Percentiles rank a stretch among this genome's conserved stretches.
phyloP scores from a whole-genome alignment of 176 grass and related monocot genomes.

The Triticum dicoccoides region DNA sequence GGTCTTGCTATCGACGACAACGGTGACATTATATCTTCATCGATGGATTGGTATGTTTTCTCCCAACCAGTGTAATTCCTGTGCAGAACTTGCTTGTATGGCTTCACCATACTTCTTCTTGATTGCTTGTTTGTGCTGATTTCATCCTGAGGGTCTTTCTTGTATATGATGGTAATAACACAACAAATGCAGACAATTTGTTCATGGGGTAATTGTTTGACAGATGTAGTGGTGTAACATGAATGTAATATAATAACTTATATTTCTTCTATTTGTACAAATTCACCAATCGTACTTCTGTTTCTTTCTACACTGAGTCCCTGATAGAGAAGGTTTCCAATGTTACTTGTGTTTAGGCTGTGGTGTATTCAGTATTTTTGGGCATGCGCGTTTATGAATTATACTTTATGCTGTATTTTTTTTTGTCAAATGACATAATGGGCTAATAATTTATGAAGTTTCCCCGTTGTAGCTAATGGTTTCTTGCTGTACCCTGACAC shows the following conservation, averaged over 20 bases:
- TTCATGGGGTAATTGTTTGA: neutral
- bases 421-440: constrained; percentile 7
- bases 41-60: constrained; percentile 77
- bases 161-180: neutral
- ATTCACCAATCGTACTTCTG: neutral
- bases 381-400: neutral
- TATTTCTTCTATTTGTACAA: constrained; percentile 5
- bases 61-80: neutral
- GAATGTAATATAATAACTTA: constrained; percentile 11
- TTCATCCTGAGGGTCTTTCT: neutral
- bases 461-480: neutral
- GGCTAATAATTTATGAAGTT: neutral
- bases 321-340: neutral
- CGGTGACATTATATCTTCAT: constrained; percentile 91
- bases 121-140: neutral
- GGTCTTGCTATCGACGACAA: constrained; percentile 79
- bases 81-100: neutral
- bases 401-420: constrained; percentile 15
- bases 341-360: constrained; percentile 3
- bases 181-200: neutral
- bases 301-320: neutral
- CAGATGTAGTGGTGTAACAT: neutral
- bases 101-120: neutral
- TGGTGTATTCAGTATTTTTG: neutral
- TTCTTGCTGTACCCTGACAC: constrained; percentile 24